A percentile compares a stretch with the other conserved stretches of the same genome.
Conservation (phyloP, 257 asterid species). For the Forsythia viridissima region DNA sequence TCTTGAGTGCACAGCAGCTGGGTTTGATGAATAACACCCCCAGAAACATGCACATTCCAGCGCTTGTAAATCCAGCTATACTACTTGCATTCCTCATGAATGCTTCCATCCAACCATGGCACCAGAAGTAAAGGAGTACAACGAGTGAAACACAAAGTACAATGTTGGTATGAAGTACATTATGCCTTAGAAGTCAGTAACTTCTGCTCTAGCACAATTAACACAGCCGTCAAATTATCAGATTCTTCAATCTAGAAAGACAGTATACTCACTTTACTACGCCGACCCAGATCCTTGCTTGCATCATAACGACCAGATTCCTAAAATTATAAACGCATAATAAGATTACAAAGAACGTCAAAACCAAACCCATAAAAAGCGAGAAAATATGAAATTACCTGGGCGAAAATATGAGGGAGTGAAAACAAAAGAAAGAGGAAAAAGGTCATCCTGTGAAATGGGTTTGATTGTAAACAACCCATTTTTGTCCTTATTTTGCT, state of each 20-base stretch:
- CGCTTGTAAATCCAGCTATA: neutral
- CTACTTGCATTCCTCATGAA: neutral
- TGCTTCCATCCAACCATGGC: neutral
- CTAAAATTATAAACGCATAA: slow-evolving; percentile 21
- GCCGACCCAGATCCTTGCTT: slow-evolving; percentile 64
- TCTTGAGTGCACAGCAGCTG: neutral
- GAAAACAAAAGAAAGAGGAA: slow-evolving; percentile 21
- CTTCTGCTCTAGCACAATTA: neutral
- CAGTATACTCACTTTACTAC: slow-evolving; percentile 58
- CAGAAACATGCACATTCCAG: neutral
- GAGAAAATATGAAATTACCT: slow-evolving; percentile 23
- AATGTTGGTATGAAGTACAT: neutral
- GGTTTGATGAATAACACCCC: neutral
- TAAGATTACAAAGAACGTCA: slow-evolving; percentile 12
- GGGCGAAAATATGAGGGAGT: slow-evolving; percentile 27
- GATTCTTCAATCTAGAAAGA: neutral
- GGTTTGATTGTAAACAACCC: neutral
- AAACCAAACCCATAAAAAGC: slow-evolving; percentile 11
- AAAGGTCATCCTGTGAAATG: slow-evolving; percentile 17
- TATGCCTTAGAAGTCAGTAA: neutral
- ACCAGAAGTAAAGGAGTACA: neutral
- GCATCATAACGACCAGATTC: slow-evolving; percentile 45
- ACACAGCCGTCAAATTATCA: neutral
- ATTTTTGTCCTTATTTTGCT: neutral
- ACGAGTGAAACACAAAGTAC: neutral